These are phyloP conservation scores for Nemania serpens DNA, from an alignment of 2,329 filamentous ascomycete species.

Conservation along the genomic window DNA sequence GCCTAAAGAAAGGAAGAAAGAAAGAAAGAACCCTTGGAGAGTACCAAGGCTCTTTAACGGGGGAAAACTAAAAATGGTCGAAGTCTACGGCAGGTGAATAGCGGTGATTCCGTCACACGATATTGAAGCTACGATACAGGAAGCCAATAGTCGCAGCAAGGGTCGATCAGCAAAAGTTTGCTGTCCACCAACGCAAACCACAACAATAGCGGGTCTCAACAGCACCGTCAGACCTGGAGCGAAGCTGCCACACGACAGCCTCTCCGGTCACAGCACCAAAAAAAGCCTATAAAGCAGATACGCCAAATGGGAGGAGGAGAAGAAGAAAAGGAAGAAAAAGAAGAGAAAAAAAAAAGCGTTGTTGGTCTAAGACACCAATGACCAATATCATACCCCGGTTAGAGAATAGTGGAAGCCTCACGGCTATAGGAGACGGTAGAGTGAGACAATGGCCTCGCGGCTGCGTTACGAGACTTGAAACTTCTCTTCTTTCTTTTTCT, in stretches of 20 bases:
- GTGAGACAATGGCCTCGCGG: constrained; percentile 30
- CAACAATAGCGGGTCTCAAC: background rate
- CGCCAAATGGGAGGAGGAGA: too few relatives aligned
- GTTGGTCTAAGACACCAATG: constrained; percentile 5
- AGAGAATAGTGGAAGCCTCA: constrained; percentile 28
- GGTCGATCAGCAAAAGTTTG: constrained; percentile 1
- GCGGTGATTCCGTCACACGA: background rate
- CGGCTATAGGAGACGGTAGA: constrained; percentile 28
- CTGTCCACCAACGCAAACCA: background rate
- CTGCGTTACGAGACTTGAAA: constrained; percentile 25
- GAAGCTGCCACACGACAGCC: background rate
- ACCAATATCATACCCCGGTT: constrained; percentile 16
- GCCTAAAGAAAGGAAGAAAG: background rate
- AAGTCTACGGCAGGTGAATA: background rate
- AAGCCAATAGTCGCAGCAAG: constrained; percentile 1
- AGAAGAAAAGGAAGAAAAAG: background rate
- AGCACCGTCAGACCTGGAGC: background rate
- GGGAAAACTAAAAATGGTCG: background rate
- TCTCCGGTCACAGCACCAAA: constrained; percentile 7
- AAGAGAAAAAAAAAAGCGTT: constrained; percentile 6
- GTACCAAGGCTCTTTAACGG: background rate
- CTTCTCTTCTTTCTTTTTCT: background rate
- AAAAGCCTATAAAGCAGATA: too few relatives aligned
- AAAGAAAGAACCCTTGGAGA: background rate
- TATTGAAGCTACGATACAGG: background rate